Conservation (phyloP, 805 yeast genomes). For the Cyberlindnera maclurae region DNA sequence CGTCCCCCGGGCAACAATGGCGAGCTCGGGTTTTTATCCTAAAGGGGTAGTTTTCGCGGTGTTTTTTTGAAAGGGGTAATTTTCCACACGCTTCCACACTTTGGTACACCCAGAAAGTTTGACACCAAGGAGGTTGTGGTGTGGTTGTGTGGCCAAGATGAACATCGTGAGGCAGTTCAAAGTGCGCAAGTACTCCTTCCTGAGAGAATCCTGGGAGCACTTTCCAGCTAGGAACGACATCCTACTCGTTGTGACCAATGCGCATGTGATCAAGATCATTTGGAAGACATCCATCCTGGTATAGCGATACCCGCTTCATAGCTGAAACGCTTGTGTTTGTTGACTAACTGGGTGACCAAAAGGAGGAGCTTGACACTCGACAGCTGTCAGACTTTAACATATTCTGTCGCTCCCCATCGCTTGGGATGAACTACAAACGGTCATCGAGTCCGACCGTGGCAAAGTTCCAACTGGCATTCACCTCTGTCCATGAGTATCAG, state of each 20-base stretch:
- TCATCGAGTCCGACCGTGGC: not conserved
- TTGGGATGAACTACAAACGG: conserved; percentile 15
- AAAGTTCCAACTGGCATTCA: conserved; percentile 9
- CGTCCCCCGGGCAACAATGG: too few species aligned
- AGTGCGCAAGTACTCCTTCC: conserved; percentile 19
- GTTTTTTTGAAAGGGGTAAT: too few species aligned
- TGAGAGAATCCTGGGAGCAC: conserved; percentile 19
- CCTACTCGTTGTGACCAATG: conserved; percentile 5
- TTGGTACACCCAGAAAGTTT: too few species aligned
- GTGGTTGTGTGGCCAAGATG: too few species aligned
- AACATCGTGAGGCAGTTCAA: conserved; percentile 3
- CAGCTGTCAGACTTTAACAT: conserved; percentile 1
- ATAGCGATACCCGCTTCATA: conserved; percentile 1
- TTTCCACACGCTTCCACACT: too few species aligned
- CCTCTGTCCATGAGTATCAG: conserved; percentile 3
- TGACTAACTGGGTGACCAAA: not conserved
- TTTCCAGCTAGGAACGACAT: conserved; percentile 21
- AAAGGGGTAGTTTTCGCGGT: too few species aligned
- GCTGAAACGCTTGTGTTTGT: not conserved
- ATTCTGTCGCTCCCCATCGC: conserved; percentile 18
- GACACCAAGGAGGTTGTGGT: too few species aligned
- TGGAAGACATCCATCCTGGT: conserved; percentile 19
- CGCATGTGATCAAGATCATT: conserved; percentile 8
- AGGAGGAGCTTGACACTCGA: conserved; percentile 10
- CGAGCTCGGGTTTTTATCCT: too few species aligned